Evolutionary conservation across 1,284 basidiomycete genomes (phyloP).

Genomic region (Violaceomyces palustris): DNA sequence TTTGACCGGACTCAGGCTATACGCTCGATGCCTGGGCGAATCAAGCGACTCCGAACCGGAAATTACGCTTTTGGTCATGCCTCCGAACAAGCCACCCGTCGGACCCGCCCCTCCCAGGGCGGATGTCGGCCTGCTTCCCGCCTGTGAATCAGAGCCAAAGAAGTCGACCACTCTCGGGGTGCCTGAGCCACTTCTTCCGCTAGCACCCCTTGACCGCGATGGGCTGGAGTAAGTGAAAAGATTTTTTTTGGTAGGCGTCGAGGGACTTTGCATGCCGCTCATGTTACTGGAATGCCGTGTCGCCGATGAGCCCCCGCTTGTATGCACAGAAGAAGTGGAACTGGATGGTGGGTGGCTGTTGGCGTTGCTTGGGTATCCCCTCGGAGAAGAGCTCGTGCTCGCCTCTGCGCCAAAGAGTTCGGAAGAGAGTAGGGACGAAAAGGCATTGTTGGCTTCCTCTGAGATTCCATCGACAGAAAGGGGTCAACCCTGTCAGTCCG

Average conservation of each 20-base stretch:
- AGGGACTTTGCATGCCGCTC: slow-evolving; percentile 15
- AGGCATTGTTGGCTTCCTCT: slow-evolving; percentile 59
- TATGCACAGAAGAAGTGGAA: slow-evolving; percentile 23
- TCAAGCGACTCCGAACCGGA: slow-evolving; percentile 46
- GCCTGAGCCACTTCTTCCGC: slow-evolving; percentile 23
- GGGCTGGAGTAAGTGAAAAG: slow-evolving; percentile 56
- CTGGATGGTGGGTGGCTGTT: slow-evolving; percentile 21
- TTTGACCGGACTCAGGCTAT: slow-evolving; percentile 84
- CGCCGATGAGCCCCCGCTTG: slow-evolving; percentile 23
- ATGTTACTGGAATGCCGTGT: slow-evolving; percentile 25
- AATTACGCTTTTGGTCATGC: neutral
- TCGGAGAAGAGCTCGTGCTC: slow-evolving; percentile 9
- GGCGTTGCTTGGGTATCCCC: slow-evolving; percentile 10
- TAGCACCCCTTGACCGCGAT: slow-evolving; percentile 18
- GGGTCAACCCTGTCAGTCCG: no score
- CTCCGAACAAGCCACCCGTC: slow-evolving; percentile 15
- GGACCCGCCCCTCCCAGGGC: slow-evolving; percentile 8
- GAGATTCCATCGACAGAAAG: neutral
- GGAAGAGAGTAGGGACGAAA: slow-evolving; percentile 57
- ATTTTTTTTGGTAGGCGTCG: slow-evolving; percentile 54
- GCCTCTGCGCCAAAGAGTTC: slow-evolving; percentile 56
- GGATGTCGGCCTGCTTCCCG: neutral
- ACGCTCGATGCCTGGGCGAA: slow-evolving; percentile 70
- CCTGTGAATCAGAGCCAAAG: no score
- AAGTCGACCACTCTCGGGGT: slow-evolving; percentile 22